These are phyloP conservation scores for Eucalyptus fibrosa DNA, from an alignment of 345 rosid species.

Conservation along the genomic window DNA sequence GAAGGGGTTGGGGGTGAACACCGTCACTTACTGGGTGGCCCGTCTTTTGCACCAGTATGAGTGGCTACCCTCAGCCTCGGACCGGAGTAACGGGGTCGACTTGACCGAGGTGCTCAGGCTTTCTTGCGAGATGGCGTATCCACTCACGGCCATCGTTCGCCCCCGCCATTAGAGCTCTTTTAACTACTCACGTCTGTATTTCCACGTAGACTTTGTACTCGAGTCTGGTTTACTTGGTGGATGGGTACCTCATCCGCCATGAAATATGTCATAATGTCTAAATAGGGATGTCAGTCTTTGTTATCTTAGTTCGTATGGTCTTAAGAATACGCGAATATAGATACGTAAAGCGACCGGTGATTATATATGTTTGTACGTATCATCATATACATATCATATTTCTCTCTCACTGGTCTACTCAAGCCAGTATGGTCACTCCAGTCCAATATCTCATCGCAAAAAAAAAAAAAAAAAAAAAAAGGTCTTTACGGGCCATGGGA, in stretches of 20 bases:
- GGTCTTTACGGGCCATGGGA: background rate
- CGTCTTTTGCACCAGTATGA: constrained; percentile 49
- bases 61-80: constrained; percentile 20
- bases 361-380: background rate
- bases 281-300: background rate
- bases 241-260: background rate
- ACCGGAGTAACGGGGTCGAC: constrained; percentile 22
- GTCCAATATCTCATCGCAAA: background rate
- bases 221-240: background rate
- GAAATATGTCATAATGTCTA: background rate
- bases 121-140: constrained; percentile 77
- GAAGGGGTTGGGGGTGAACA: constrained; percentile 44
- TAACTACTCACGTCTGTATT: background rate
- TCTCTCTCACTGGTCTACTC: background rate
- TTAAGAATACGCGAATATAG: background rate
- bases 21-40: constrained; percentile 65
- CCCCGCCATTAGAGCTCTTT: background rate
- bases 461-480: background rate
- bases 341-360: background rate
- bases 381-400: background rate
- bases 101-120: constrained; percentile 58
- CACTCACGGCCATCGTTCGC: constrained; percentile 26
- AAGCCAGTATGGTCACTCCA: background rate
- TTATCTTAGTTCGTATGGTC: background rate
- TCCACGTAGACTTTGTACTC: background rate